Base-by-base conservation (phyloP, 2,329 filamentous ascomycete species). In the Trichophyton simii region DNA sequence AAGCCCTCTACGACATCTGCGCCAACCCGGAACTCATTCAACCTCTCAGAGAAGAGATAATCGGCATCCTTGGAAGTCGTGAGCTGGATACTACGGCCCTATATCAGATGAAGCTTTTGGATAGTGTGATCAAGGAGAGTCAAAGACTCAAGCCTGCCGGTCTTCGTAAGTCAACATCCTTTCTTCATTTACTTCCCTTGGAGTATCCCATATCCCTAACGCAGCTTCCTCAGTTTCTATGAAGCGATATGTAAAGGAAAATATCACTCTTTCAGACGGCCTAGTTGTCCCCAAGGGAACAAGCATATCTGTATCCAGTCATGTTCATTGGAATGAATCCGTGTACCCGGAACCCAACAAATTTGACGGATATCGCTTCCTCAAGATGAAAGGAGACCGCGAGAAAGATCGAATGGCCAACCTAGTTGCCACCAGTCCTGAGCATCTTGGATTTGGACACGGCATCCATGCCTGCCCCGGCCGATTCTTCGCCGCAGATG, bases 381-480 rank as follows among this genome's bases (percentile, higher is more conserved):
- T 61, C 15, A 62, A 60, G 4, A 31, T 63, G 34, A 59, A 64
- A 18, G 52, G 65, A 42, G 54, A 55, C 1, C 57, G 59, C 13
- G 59, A 60, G 28, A 31, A 62, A 22, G 65, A 65, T 18, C 60
- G 38, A 2, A 60, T 44, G 22, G 60, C 63, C 15, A 62, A 62
- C 38, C 59, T 66, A n/a, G 64, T 64, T 9, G 58, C 61, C 2
- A 55, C 82, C 1, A 79, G 77, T 41, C 72, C 78, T 42, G 68
- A 72, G 6, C 79, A 82, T 65, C 67, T 84, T 20, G 73, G 79
- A 0, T 85, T 85, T 68, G 82, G 83, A 0, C 80, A 83, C 63
- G 83, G 83, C 6, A 73, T 78, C 63, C 81, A 84, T 67, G 68
- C 70, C 42, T 72, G 71, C 62, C 69, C 70, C 2, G 70, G 71